Evolutionary conservation across 2,329 filamentous ascomycete species (phyloP).

Genomic region (Zasmidium angulare): DNA sequence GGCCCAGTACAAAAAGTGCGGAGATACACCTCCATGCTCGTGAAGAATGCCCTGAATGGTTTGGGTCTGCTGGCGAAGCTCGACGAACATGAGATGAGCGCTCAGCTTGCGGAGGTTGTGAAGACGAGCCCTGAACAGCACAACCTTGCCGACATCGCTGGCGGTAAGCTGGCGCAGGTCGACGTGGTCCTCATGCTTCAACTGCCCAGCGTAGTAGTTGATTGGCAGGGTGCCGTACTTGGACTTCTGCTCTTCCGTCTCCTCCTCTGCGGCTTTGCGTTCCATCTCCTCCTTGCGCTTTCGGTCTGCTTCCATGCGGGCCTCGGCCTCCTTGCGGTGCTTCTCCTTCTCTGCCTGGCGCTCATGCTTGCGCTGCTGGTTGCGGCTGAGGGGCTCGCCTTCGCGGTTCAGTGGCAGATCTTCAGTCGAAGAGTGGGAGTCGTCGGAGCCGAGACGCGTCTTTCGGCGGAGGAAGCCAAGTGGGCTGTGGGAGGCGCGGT

Average conservation of each 20-base stretch:
- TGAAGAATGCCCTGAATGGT: slow-evolving; percentile 83
- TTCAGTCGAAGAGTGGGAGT: slow-evolving; percentile 36
- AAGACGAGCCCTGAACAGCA: slow-evolving; percentile 69
- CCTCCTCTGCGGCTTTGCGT: slow-evolving; percentile 50
- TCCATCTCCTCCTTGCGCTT: slow-evolving; percentile 51
- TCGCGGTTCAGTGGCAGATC: slow-evolving; percentile 49
- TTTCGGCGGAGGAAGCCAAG: slow-evolving; percentile 35
- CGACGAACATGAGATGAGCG: slow-evolving; percentile 77
- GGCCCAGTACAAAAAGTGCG: slow-evolving; percentile 82
- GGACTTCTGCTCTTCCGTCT: slow-evolving; percentile 59
- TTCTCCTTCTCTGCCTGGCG: slow-evolving; percentile 46
- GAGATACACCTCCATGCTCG: slow-evolving; percentile 61
- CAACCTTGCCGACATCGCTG: slow-evolving; percentile 57
- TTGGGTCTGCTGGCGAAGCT: slow-evolving; percentile 79
- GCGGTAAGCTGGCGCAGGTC: slow-evolving; percentile 54
- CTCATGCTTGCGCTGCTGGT: slow-evolving; percentile 52
- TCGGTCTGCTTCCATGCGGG: slow-evolving; percentile 46
- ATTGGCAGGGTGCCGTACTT: slow-evolving; percentile 60
- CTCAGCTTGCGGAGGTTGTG: slow-evolving; percentile 81
- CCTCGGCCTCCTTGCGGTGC: slow-evolving; percentile 44
- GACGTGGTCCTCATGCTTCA: slow-evolving; percentile 48
- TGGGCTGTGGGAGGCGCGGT: slow-evolving; percentile 33
- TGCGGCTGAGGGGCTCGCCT: slow-evolving; percentile 50
- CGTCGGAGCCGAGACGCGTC: slow-evolving; percentile 29
- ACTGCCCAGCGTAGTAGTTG: slow-evolving; percentile 57